These are phyloP conservation scores for Gracilaria vermiculophylla DNA, from an alignment of 23 red algal genomes.

Conservation along the genomic window DNA sequence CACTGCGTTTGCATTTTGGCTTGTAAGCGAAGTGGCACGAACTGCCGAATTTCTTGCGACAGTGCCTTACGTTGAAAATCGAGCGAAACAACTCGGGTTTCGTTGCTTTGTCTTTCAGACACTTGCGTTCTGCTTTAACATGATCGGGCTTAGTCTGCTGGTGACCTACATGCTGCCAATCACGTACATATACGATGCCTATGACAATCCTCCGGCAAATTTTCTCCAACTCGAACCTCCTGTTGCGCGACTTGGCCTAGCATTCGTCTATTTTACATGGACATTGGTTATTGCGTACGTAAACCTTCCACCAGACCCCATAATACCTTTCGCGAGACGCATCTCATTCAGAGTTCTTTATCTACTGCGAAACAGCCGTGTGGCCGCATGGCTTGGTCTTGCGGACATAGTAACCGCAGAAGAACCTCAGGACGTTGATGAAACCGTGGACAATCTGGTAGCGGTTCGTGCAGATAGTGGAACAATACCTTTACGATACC, in stretches of 20 bases:
- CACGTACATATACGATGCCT: slow-evolving; percentile 29
- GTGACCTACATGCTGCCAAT: slow-evolving; percentile 30
- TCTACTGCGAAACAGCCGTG: slow-evolving; percentile 22
- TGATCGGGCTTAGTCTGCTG: slow-evolving; percentile 41
- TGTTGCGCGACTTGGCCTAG: slow-evolving; percentile 65
- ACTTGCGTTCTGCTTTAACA: slow-evolving; percentile 42
- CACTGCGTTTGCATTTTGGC: slow-evolving; percentile 42
- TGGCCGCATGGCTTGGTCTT: slow-evolving; percentile 52
- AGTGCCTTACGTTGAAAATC: slow-evolving; percentile 71
- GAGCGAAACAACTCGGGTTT: slow-evolving; percentile 83
- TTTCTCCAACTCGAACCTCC: slow-evolving; percentile 66
- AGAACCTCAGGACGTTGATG: slow-evolving; percentile 46
- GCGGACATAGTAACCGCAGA: slow-evolving; percentile 52
- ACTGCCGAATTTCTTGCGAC: slow-evolving; percentile 63
- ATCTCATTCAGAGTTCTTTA: neutral
- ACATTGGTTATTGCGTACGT: slow-evolving; percentile 62
- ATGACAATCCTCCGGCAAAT: slow-evolving; percentile 29
- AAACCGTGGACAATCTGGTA: neutral
- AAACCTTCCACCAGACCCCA: slow-evolving; percentile 59
- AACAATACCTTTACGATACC: slow-evolving; percentile 54
- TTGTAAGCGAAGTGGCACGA: slow-evolving; percentile 32
- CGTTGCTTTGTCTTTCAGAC: slow-evolving; percentile 80
- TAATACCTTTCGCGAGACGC: slow-evolving; percentile 33
- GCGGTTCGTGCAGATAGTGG: neutral
- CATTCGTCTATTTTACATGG: slow-evolving; percentile 74